Conservation (phyloP, 2,329 filamentous ascomycete genomes). For the Aspergillus quadrilineatus region DNA sequence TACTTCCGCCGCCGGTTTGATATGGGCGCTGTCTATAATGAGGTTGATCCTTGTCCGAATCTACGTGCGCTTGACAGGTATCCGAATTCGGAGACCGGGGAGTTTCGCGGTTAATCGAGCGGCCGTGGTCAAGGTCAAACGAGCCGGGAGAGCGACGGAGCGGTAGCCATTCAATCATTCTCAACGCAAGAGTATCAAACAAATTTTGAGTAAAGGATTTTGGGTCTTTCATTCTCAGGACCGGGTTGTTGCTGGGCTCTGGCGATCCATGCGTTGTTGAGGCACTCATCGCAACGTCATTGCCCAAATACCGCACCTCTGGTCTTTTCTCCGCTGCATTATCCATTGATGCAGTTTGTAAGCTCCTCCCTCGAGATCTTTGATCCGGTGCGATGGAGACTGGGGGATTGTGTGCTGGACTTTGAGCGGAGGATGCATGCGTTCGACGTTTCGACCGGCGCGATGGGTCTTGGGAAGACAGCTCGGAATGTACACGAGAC, state of each 20-base stretch:
- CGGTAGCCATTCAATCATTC: slow-evolving; percentile 50
- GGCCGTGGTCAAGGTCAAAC: slow-evolving; percentile 18
- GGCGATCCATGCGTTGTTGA: slow-evolving; percentile 6
- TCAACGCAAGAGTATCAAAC: slow-evolving; percentile 48
- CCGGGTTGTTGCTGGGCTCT: slow-evolving; percentile 21
- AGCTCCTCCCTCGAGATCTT: not conserved
- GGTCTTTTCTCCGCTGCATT: not conserved
- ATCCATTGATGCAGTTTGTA: not conserved
- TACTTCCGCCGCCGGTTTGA: slow-evolving; percentile 10
- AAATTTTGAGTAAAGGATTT: slow-evolving; percentile 63
- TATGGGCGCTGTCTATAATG: slow-evolving; percentile 13
- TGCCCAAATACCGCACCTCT: not conserved
- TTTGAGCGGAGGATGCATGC: slow-evolving; percentile 25
- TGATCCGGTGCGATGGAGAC: not conserved
- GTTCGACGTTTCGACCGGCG: slow-evolving; percentile 34
- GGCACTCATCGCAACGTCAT: not conserved
- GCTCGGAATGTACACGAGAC: slow-evolving; percentile 29
- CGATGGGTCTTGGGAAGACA: slow-evolving; percentile 25
- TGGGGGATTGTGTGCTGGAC: slow-evolving; percentile 4
- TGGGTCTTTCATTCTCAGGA: slow-evolving; percentile 51
- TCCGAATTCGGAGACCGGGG: slow-evolving; percentile 18
- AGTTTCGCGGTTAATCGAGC: slow-evolving; percentile 1
- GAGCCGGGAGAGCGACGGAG: slow-evolving; percentile 32
- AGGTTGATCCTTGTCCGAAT: slow-evolving; percentile 12
- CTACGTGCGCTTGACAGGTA: slow-evolving; percentile 6